Conservation (phyloP, 2,329 filamentous ascomycete genomes). For the Neocucurbitaria cava region DNA sequence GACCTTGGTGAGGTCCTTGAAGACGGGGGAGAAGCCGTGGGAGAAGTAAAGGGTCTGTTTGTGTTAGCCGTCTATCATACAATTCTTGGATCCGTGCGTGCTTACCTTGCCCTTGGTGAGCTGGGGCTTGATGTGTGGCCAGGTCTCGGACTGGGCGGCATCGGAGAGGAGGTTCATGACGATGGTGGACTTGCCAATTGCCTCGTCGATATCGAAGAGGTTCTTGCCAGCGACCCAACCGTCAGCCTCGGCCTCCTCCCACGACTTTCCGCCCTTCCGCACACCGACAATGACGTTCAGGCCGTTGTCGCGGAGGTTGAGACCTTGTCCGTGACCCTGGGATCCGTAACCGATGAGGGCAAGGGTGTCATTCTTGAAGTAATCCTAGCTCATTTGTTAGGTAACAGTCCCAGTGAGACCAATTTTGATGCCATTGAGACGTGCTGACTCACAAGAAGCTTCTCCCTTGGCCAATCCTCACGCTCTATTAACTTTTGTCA, state of each 20-base stretch:
- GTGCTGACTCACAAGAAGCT: slow-evolving; percentile 79
- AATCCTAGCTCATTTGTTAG: slow-evolving; percentile 69
- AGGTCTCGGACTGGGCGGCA: slow-evolving; percentile 98
- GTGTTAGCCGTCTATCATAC: slow-evolving; percentile 22
- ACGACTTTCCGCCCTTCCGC: slow-evolving; percentile 96
- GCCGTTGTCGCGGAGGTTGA: slow-evolving; percentile 99
- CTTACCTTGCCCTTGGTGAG: slow-evolving; percentile 95
- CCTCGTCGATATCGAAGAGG: slow-evolving; percentile 97
- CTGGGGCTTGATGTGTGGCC: slow-evolving; percentile 97
- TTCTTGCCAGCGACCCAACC: slow-evolving; percentile 99
- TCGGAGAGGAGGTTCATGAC: slow-evolving; percentile 99
- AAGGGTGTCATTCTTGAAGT: slow-evolving; percentile 99
- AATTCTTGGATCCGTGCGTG: slow-evolving; percentile 16
- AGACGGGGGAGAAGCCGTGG: slow-evolving; percentile 99
- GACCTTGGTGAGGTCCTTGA: slow-evolving; percentile 99
- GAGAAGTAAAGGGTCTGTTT: slow-evolving; percentile 97
- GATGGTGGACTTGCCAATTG: slow-evolving; percentile 90
- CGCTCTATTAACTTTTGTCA: slow-evolving; percentile 70
- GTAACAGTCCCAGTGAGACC: slow-evolving; percentile 9
- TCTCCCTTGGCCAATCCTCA: slow-evolving; percentile 97
- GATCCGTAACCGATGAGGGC: slow-evolving; percentile 98
- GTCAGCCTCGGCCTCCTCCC: slow-evolving; percentile 96
- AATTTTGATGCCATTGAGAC: slow-evolving; percentile 22
- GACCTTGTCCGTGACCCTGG: slow-evolving; percentile 97
- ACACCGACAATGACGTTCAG: slow-evolving; percentile 99